Percentiles rank a stretch among this genome's conserved stretches.
phyloP scores from a whole-genome alignment of 1,139 yeast species.

The Kurtzmaniella quercitrusa region DNA sequence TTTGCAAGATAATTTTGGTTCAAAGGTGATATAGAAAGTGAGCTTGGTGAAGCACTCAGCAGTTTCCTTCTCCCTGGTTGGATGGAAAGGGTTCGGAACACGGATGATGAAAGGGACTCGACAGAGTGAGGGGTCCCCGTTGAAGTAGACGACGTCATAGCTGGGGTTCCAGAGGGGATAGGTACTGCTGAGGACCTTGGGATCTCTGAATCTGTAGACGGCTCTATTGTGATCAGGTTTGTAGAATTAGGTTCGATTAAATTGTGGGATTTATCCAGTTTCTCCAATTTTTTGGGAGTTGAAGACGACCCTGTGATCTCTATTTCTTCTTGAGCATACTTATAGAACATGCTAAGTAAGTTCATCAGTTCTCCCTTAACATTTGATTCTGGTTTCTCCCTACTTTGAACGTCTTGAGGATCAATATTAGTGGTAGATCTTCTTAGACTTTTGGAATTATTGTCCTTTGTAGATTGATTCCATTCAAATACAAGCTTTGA shows the following conservation, averaged over 20 bases:
- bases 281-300: neutral
- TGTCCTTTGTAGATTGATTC: conserved; percentile 11
- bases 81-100: neutral
- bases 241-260: too few relatives aligned
- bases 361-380: conserved; percentile 26
- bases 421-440: conserved; percentile 17
- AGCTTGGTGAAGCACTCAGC: neutral
- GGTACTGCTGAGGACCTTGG: conserved; percentile 2
- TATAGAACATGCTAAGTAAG: conserved; percentile 35
- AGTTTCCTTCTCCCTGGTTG: neutral
- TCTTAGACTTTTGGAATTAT: conserved; percentile 8
- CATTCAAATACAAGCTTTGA: conserved; percentile 30
- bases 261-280: neutral
- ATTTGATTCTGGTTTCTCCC: conserved; percentile 3
- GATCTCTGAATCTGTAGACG: neutral
- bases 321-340: conserved; percentile 39
- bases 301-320: conserved; percentile 3
- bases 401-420: conserved; percentile 14
- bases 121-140: neutral
- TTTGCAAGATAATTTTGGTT: conserved; percentile 1
- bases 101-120: neutral
- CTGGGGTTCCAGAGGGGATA: neutral
- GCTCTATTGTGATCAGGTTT: too few relatives aligned
- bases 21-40: conserved; percentile 7
- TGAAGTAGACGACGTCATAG: neutral